A percentile compares a stretch with the other conserved stretches of the same genome.
phyloP scores from a whole-genome alignment of 2,329 filamentous ascomycete species.

The Fusarium protoensiforme region DNA sequence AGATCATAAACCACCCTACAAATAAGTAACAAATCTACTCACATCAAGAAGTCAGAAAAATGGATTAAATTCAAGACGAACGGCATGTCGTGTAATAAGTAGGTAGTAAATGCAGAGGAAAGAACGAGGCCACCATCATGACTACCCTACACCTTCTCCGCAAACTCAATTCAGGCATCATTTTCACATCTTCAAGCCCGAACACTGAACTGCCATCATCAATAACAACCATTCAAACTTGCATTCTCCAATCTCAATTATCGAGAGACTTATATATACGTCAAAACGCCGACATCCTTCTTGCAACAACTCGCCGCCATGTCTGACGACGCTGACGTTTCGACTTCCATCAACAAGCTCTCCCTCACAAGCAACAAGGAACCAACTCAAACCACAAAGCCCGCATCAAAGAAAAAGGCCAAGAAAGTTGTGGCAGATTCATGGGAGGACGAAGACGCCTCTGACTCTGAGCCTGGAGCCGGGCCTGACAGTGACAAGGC shows the following conservation, averaged over 20 bases:
- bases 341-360: constrained; percentile 47
- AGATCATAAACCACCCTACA: not conserved
- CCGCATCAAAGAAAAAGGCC: constrained; percentile 43
- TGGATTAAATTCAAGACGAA: not conserved
- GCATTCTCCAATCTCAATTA: not conserved
- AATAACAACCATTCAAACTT: not conserved
- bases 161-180: constrained; percentile 20
- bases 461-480: constrained; percentile 54
- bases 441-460: constrained; percentile 69
- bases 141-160: constrained; percentile 30
- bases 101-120: not conserved
- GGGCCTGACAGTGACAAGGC: constrained; percentile 39
- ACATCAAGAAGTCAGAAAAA: not conserved
- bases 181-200: not conserved
- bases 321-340: constrained; percentile 41
- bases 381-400: constrained; percentile 36
- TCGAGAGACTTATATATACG: not conserved
- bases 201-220: not conserved
- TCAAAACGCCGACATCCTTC: not conserved
- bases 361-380: constrained; percentile 41
- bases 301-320: constrained; percentile 16
- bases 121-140: not conserved
- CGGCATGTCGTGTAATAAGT: not conserved
- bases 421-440: constrained; percentile 53
- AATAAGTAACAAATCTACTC: not conserved